phyloP scores from a whole-genome alignment of 768 basidiomycete genomes.

The Suillus lakei region DNA sequence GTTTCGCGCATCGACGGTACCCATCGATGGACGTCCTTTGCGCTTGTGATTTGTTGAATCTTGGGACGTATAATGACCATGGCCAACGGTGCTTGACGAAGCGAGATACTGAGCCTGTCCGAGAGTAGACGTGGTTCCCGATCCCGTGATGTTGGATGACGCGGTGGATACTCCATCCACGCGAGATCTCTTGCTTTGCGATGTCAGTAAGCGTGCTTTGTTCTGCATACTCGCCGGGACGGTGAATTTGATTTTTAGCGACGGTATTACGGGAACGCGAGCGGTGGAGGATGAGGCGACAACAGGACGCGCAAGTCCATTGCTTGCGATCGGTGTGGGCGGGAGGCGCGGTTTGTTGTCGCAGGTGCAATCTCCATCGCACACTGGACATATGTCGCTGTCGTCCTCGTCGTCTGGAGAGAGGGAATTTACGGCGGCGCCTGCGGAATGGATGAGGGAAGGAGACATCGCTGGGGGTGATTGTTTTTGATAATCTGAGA shows the following conservation, averaged over 20 bases:
- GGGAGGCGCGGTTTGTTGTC: conserved; percentile 46
- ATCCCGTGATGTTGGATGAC: conserved; percentile 43
- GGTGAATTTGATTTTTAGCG: conserved; percentile 76
- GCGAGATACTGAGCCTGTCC: conserved; percentile 15
- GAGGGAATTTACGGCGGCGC: conserved; percentile 43
- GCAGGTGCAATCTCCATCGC: conserved; percentile 91
- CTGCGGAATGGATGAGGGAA: conserved; percentile 73
- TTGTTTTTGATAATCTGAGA: conserved; percentile 49
- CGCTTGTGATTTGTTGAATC: conserved; percentile 43
- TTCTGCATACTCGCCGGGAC: conserved; percentile 61
- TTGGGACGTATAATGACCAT: conserved; percentile 24
- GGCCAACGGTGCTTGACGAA: conserved; percentile 33
- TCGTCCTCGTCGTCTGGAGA: conserved; percentile 70
- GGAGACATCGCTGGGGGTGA: conserved; percentile 67
- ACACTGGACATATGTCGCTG: conserved; percentile 87
- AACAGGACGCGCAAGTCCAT: conserved; percentile 44
- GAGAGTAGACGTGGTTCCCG: conserved; percentile 22
- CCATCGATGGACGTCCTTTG: conserved; percentile 62
- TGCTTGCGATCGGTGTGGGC: conserved; percentile 32
- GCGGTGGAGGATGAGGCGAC: conserved; percentile 42
- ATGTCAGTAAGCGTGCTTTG: conserved; percentile 39
- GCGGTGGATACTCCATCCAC: conserved; percentile 32
- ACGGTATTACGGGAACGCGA: conserved; percentile 31
- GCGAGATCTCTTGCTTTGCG: conserved; percentile 34
- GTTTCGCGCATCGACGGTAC: conserved; percentile 39